These are phyloP conservation scores for Agaricus bisporus DNA, from an alignment of 768 basidiomycete species.

Conservation along the genomic window DNA sequence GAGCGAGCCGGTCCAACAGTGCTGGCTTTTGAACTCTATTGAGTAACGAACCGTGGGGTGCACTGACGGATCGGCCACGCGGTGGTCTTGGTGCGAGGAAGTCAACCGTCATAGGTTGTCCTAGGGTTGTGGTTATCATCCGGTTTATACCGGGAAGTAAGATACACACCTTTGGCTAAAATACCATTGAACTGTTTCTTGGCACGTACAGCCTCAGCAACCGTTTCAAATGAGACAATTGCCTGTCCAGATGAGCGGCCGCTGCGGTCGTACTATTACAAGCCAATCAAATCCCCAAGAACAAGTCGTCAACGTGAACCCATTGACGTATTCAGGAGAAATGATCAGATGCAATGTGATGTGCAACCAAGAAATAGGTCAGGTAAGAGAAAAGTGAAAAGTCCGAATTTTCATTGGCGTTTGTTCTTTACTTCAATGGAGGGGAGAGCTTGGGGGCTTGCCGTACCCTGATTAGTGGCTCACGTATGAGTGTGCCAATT, in stretches of 20 bases:
- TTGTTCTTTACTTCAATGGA: conserved; percentile 35
- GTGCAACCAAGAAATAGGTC: conserved; percentile 26
- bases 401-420: conserved; percentile 40
- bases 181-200: conserved; percentile 84
- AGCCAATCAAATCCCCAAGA: conserved; percentile 20
- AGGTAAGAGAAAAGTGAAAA: conserved; percentile 25
- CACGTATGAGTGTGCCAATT: conserved; percentile 87
- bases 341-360: conserved; percentile 7
- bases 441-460: conserved; percentile 56
- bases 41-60: conserved; percentile 56
- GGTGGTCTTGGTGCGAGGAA: conserved; percentile 45
- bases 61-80: conserved; percentile 44
- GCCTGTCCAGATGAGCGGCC: conserved; percentile 87
- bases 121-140: conserved; percentile 27
- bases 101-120: conserved; percentile 71
- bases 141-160: not conserved
- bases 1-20: conserved; percentile 57
- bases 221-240: conserved; percentile 71
- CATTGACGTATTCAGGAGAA: not conserved
- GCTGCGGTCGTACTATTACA: conserved; percentile 87
- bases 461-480: conserved; percentile 95
- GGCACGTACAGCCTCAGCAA: conserved; percentile 73
- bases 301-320: conserved; percentile 9
- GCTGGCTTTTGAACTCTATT: conserved; percentile 73
- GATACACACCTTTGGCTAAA: conserved; percentile 70